phyloP scores from a whole-genome alignment of 2,329 filamentous ascomycete genomes.

The Pseudocercospora musae region DNA sequence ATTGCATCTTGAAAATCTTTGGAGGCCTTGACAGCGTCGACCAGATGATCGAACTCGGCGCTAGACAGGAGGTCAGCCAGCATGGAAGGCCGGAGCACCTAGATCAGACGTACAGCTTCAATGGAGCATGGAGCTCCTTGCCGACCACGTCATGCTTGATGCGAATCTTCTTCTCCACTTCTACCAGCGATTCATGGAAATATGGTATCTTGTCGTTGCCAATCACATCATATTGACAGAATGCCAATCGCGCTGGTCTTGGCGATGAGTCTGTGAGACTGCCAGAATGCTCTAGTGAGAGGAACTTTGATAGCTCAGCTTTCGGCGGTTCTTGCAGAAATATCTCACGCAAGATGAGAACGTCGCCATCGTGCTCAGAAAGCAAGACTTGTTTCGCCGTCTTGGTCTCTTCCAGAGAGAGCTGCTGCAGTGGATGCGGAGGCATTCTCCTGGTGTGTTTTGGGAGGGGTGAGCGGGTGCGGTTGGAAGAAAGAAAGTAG shows the following conservation, averaged over 20 bases:
- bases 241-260: constrained; percentile 45
- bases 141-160: constrained; percentile 31
- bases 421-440: constrained; percentile 21
- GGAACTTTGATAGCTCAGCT: constrained; percentile 27
- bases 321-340: constrained; percentile 34
- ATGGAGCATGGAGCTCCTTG: constrained; percentile 30
- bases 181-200: constrained; percentile 53
- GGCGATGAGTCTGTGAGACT: constrained; percentile 21
- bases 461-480: not conserved
- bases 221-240: constrained; percentile 57
- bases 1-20: constrained; percentile 29
- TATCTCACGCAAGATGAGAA: constrained; percentile 30
- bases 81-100: not conserved
- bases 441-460: constrained; percentile 6
- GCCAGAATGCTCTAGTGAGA: constrained; percentile 31
- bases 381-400: constrained; percentile 25
- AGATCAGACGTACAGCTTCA: constrained; percentile 28
- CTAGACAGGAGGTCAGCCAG: constrained; percentile 27
- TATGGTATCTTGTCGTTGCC: constrained; percentile 49
- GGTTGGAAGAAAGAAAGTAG: not conserved
- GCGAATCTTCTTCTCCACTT: constrained; percentile 23
- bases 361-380: constrained; percentile 22
- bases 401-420: constrained; percentile 25
- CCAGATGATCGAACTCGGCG: constrained; percentile 39
- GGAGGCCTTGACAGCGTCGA: constrained; percentile 51